Evolutionary conservation across 305 asterid species (phyloP).

Genomic region (Nicotiana rustica): DNA sequence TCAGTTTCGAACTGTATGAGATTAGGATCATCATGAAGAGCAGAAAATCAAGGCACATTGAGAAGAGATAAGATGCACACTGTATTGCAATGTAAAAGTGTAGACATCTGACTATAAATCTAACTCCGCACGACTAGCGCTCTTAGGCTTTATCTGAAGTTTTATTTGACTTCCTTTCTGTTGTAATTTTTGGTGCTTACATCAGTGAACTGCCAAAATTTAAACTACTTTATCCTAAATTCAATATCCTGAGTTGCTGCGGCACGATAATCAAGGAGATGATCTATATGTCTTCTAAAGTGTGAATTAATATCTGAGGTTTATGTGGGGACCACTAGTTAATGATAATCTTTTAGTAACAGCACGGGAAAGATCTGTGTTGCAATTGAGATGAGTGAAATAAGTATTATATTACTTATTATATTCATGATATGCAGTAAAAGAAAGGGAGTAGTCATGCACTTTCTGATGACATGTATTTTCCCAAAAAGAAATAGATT

Average conservation of each 20-base stretch:
- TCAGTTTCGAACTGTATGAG: not conserved
- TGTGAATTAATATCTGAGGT: not conserved
- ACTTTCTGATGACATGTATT: not conserved
- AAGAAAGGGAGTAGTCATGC: not conserved
- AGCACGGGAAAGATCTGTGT: not conserved
- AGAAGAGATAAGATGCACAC: not conserved
- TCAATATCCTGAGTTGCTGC: not conserved
- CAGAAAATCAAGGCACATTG: not conserved
- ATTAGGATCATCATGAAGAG: conserved; percentile 6
- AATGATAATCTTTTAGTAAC: not conserved
- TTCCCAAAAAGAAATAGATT: not conserved
- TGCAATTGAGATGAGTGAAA: not conserved
- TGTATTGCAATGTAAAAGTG: conserved; percentile 6
- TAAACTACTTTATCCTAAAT: not conserved
- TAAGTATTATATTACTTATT: not conserved
- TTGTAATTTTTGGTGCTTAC: conserved; percentile 1
- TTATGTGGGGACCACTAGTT: conserved; percentile 6
- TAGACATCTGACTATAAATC: not conserved
- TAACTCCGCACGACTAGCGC: conserved; percentile 19
- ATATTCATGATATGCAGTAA: too few relatives aligned
- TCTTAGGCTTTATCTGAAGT: not conserved
- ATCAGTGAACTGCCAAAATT: not conserved
- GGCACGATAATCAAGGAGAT: not conserved
- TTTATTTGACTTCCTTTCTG: conserved; percentile 21
- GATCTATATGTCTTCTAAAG: not conserved